These are phyloP conservation scores for Pestalotiopsis sp. DNA, from an alignment of 2,329 filamentous ascomycete species.

Conservation along the genomic window DNA sequence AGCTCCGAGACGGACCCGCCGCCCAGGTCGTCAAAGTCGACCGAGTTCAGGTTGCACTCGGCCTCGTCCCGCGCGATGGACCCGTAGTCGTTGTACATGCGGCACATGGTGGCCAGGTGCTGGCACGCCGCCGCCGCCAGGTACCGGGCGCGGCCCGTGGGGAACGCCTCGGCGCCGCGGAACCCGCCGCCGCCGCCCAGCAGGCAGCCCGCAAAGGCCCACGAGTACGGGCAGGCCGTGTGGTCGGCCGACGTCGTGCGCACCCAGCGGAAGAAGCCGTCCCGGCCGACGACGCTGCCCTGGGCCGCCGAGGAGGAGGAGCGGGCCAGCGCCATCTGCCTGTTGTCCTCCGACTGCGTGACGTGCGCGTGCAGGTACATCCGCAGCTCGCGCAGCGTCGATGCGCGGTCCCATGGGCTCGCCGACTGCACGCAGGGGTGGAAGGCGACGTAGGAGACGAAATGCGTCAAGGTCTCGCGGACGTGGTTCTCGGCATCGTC, in stretches of 20 bases:
- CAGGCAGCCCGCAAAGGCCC: slow-evolving; percentile 21
- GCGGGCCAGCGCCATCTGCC: too few relatives aligned
- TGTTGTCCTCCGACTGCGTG: too few relatives aligned
- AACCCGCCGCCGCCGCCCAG: background rate
- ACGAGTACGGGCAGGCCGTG: slow-evolving; percentile 20
- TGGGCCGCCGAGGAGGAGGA: too few relatives aligned
- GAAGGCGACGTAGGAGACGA: slow-evolving; percentile 19
- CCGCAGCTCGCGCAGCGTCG: too few relatives aligned
- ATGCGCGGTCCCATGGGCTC: slow-evolving; percentile 2
- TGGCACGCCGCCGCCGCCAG: slow-evolving; percentile 9
- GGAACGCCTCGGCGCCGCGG: slow-evolving; percentile 1
- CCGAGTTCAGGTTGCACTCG: background rate
- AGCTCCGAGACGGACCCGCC: background rate
- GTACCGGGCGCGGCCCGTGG: slow-evolving; percentile 16
- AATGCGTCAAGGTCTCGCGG: slow-evolving; percentile 16
- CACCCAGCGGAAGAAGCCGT: slow-evolving; percentile 22
- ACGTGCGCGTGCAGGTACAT: too few relatives aligned
- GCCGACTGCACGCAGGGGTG: slow-evolving; percentile 17
- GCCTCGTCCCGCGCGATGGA: background rate
- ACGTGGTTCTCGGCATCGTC: slow-evolving; percentile 9
- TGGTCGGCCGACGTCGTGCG: slow-evolving; percentile 21
- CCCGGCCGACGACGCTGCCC: background rate
- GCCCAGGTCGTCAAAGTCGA: background rate
- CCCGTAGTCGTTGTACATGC: background rate
- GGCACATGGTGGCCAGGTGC: slow-evolving; percentile 10